A percentile compares a stretch with the other conserved stretches of the same genome.
phyloP scores from a whole-genome alignment of 176 grass and related monocot genomes.

The Triticum turgidum region DNA sequence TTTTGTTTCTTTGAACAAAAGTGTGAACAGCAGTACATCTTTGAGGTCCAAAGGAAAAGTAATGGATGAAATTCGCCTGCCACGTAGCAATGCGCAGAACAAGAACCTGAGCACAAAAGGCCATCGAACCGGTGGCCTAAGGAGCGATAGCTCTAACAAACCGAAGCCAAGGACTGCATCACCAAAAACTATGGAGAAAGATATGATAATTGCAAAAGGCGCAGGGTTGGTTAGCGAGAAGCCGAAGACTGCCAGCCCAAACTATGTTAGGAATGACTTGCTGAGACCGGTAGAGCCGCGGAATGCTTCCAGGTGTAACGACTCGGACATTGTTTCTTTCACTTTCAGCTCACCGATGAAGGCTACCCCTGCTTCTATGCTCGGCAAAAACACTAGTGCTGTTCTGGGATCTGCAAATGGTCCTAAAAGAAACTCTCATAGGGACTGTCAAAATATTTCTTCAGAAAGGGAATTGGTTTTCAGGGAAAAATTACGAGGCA shows the following conservation, averaged over 20 bases:
- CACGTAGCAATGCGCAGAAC: slow-evolving; percentile 16
- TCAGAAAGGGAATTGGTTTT: background rate
- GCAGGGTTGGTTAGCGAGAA: slow-evolving; percentile 44
- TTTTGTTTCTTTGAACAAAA: slow-evolving; percentile 50
- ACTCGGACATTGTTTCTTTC: slow-evolving; percentile 41
- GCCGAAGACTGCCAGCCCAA: slow-evolving; percentile 27
- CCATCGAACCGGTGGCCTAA: background rate
- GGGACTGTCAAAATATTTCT: slow-evolving; percentile 2
- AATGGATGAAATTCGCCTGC: slow-evolving; percentile 24
- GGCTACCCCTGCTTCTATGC: background rate
- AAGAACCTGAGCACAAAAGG: slow-evolving; percentile 36
- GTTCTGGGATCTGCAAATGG: slow-evolving; percentile 31
- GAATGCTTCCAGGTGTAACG: slow-evolving; percentile 31
- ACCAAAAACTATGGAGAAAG: slow-evolving; percentile 36
- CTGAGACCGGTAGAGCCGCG: slow-evolving; percentile 2
- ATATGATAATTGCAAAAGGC: slow-evolving; percentile 54
- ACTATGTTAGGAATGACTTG: slow-evolving; percentile 1
- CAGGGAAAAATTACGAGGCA: slow-evolving; percentile 12
- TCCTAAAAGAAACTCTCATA: slow-evolving; percentile 18
- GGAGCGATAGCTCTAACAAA: slow-evolving; percentile 20
- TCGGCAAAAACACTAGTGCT: slow-evolving; percentile 13
- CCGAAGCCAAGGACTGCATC: slow-evolving; percentile 10
- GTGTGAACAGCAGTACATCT: slow-evolving; percentile 28
- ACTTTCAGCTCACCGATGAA: slow-evolving; percentile 55
- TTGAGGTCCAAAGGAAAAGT: slow-evolving; percentile 50